Base-by-base conservation (phyloP, 768 basidiomycete genomes). In the Cyclocybe cylindracea region DNA sequence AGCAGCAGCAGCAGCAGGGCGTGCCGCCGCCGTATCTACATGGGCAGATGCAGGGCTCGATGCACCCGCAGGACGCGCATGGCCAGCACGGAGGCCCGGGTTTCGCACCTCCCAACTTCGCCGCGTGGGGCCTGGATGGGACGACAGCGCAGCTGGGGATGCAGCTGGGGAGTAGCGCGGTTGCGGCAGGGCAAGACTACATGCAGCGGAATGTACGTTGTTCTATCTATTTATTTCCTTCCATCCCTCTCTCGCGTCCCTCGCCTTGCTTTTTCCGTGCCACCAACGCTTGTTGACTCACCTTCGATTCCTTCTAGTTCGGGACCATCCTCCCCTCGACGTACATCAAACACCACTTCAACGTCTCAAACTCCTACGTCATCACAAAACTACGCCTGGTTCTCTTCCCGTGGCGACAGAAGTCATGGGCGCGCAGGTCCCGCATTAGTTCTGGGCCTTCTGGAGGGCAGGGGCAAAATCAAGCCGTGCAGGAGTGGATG, bases 341-440 rank as follows among this genome's bases (percentile, higher is more conserved):
- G 9, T 76, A 86, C 39, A 76, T 97, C 46, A 94, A 96, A 66
- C 87, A 93, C 63, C 86, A 91, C 61, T 98, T 98, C 73, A 93
- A 97, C 68, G 97, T 99, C 8, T 93, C 91, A 10, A 98, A 98
- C 65, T 87, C 86, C 0, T 99, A 99, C 66, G 97, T 98, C 49
- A 85, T 98, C 39, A 80, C 80, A 60, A 99, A 98, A 66, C 73
- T 99, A 6, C 80, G 82, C 10, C 74, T 98, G 8, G 76, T 99
- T 10, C 73, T 98, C n/a, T 98, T 97, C 59, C 97, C 97, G 0
- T 98, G 97, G 97, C 69, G 85, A 39, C 95, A 98, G 66, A 83
- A 80, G 51, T 90, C 94, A 0, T 95, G 94, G 89, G 79, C 85
- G 1, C 78, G 96, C 7, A 82, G 84, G n/a, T 60, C 55, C 6